Evolutionary conservation across 2,329 filamentous ascomycete species (phyloP).

Genomic region (Xylaria sp.): DNA sequence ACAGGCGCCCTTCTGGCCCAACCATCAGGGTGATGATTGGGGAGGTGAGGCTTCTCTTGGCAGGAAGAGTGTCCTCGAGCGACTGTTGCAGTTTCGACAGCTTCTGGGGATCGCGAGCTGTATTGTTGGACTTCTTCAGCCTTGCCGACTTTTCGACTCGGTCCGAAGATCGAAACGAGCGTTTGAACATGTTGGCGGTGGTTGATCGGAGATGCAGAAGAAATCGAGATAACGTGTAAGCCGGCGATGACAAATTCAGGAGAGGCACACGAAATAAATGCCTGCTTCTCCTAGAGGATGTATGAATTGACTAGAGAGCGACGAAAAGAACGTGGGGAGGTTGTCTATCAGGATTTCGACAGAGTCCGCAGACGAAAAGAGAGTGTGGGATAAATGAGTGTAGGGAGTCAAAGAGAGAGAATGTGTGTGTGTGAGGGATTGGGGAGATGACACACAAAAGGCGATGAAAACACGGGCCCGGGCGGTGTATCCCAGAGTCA

Average conservation of each 20-base stretch:
- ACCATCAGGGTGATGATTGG: conserved; percentile 90
- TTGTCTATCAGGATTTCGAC: conserved; percentile 38
- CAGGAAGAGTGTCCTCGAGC: conserved; percentile 64
- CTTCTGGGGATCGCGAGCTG: conserved; percentile 78
- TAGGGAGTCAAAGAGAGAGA: conserved; percentile 38
- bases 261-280: conserved; percentile 43
- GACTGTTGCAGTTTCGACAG: conserved; percentile 87
- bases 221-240: conserved; percentile 48
- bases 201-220: conserved; percentile 46
- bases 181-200: conserved; percentile 83
- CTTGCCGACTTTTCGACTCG: conserved; percentile 90
- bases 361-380: conserved; percentile 43
- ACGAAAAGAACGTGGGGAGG: conserved; percentile 61
- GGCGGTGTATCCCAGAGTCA: conserved; percentile 55
- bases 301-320: conserved; percentile 57
- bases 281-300: conserved; percentile 38
- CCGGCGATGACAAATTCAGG: conserved; percentile 47
- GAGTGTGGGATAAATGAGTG: conserved; percentile 48
- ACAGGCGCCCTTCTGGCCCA: conserved; percentile 85
- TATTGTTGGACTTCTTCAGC: conserved; percentile 73
- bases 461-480: conserved; percentile 63
- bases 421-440: conserved; percentile 37
- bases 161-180: conserved; percentile 85
- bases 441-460: conserved; percentile 51
- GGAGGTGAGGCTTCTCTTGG: conserved; percentile 57